phyloP scores from a whole-genome alignment of 495 filamentous ascomycete genomes.

The Aeminium ludgeri region DNA sequence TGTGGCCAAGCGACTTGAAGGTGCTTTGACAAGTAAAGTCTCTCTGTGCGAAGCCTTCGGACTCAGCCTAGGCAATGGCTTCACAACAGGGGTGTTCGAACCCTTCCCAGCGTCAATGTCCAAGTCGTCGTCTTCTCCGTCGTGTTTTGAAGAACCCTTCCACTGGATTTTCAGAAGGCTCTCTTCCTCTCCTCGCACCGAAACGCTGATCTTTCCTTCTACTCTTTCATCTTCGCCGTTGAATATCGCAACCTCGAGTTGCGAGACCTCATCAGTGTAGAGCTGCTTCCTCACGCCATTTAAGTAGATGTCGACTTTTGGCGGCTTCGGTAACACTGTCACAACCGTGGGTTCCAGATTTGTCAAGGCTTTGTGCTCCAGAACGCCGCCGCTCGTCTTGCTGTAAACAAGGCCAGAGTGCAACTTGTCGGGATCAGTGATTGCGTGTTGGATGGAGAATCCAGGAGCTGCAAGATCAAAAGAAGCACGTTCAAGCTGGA shows the following conservation, averaged over 20 bases:
- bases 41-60: not conserved
- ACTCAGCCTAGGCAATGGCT: not conserved
- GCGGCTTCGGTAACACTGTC: slow-evolving; percentile 71
- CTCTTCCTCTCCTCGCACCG: slow-evolving; percentile 1
- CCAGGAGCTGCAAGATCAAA: not conserved
- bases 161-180: not conserved
- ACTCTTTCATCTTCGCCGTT: slow-evolving; percentile 70
- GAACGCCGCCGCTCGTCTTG: not conserved
- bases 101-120: not conserved
- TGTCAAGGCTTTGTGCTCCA: slow-evolving; percentile 29
- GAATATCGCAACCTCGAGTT: slow-evolving; percentile 46
- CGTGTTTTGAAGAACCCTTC: not conserved
- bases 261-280: slow-evolving; percentile 64
- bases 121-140: slow-evolving; percentile 11
- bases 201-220: not conserved
- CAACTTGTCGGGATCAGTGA: slow-evolving; percentile 5
- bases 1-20: slow-evolving; percentile 39
- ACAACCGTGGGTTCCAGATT: slow-evolving; percentile 34
- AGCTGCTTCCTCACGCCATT: slow-evolving; percentile 47
- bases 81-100: too few relatives aligned
- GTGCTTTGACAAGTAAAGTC: slow-evolving; percentile 14
- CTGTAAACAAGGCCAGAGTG: slow-evolving; percentile 14
- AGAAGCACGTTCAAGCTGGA: slow-evolving; percentile 19
- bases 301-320: slow-evolving; percentile 65
- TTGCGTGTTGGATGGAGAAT: slow-evolving; percentile 7